Base-by-base conservation (phyloP, 2,329 filamentous ascomycete species). In the Hymenoscyphus fructigenus region DNA sequence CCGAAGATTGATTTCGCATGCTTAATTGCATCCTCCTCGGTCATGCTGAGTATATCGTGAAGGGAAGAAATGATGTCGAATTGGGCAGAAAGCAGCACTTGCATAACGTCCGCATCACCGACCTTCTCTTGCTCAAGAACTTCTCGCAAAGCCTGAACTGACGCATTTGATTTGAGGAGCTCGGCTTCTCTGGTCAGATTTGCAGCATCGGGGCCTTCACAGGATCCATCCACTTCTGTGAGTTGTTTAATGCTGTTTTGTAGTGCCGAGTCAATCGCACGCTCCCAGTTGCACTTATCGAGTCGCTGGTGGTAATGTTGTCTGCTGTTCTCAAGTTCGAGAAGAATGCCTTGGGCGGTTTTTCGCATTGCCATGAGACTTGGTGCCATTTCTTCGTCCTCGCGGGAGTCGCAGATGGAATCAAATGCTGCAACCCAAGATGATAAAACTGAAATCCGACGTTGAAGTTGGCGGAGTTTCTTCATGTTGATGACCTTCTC, bases 361-460 rank as follows among this genome's bases (percentile, higher is more conserved):
- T 94, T 96, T 64, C 93, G 88, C 80, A 98, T 91, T 0, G 90
- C 85, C 2, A 83, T 78, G 56, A 97, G 79, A 69, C 87, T 91
- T 36, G 84, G 79, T 0, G 93, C 87, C 84, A 89, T 88, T 15
- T 88, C 84, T 66, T 90, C 89, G 23, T 88, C 85, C 61, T 90
- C 89, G 20, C 88, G 84, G 58, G 83, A 83, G 47, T 92, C 91
- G 70, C 90, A 94, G 2, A 96, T 86, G 1, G 85, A 82, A 68
- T 98, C 94, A 72, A 98, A 99, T 1, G 93, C 92, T 0, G 91
- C 91, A 64, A 97, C 90, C 95, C 95, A 99, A 1, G 90, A 89
- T 3, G 91, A 93, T n/a, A 99, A 83, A 66, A 96, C 83, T 6
- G 88, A 85, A 67, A 97, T 96, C 17, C 95, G 87, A 69, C 92